Conservation (phyloP, 108 stramenopile species). For the Phaeodactylum tricornutum region DNA sequence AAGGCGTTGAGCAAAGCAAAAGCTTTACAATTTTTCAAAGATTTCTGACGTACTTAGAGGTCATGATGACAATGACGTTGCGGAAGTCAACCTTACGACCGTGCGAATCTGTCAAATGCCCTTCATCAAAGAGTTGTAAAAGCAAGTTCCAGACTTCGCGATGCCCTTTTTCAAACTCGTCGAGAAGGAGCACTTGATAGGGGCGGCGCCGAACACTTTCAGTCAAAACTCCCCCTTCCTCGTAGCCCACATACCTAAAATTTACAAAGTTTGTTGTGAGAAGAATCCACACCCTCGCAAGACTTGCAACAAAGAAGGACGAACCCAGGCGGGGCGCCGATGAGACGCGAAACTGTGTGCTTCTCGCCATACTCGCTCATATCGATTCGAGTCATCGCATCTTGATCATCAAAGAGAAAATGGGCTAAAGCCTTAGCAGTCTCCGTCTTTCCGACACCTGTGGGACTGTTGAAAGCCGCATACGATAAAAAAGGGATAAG, state of each 20-base stretch:
- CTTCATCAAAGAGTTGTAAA: conserved; percentile 79
- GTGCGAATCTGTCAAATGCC: conserved; percentile 63
- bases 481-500: no score
- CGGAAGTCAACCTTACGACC: conserved; percentile 65
- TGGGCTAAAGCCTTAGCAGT: conserved; percentile 84
- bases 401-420: conserved; percentile 83
- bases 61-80: conserved; percentile 74
- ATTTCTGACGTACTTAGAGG: no score
- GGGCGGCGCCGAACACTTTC: conserved; percentile 70
- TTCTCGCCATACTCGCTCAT: conserved; percentile 87
- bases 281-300: background rate
- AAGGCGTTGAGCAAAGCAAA: no score
- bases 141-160: conserved; percentile 76
- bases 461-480: no score
- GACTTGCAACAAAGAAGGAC: background rate
- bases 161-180: conserved; percentile 79
- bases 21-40: no score
- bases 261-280: no score
- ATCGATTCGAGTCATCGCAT: conserved; percentile 88
- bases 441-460: conserved; percentile 90
- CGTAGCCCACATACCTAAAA: conserved; percentile 57
- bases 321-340: conserved; percentile 75
- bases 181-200: conserved; percentile 75
- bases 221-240: conserved; percentile 70
- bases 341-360: conserved; percentile 72